These are phyloP conservation scores for Populus tremula DNA, from an alignment of 345 rosid species.

Conservation along the genomic window DNA sequence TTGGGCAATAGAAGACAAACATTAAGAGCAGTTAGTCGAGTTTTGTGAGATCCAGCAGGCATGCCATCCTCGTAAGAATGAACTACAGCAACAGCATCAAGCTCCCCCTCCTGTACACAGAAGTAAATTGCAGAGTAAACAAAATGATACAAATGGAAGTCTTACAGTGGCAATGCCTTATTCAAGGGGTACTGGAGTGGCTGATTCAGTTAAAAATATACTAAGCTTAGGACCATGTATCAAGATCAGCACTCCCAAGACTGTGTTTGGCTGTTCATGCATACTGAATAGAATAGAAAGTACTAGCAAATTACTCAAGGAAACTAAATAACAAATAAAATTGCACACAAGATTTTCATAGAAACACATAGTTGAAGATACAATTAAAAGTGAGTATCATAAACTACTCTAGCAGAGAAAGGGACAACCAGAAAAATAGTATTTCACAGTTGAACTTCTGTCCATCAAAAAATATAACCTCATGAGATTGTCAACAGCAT, in stretches of 20 bases:
- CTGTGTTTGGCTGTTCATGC: neutral
- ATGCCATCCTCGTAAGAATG: slow-evolving; percentile 72
- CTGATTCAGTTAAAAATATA: neutral
- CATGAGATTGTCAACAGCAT: neutral
- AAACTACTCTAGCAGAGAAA: neutral
- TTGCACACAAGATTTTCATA: neutral
- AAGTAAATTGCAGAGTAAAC: neutral
- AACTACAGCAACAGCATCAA: slow-evolving; percentile 60
- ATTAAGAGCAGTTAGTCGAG: slow-evolving; percentile 78
- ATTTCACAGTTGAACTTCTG: neutral
- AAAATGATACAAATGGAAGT: neutral
- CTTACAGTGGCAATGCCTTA: neutral
- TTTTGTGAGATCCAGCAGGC: slow-evolving; percentile 76
- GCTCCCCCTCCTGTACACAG: slow-evolving; percentile 62
- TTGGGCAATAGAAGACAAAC: slow-evolving; percentile 34
- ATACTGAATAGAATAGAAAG: neutral
- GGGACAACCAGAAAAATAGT: neutral
- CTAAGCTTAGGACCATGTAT: neutral
- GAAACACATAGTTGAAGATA: neutral
- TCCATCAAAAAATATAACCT: neutral
- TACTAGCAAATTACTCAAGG: neutral
- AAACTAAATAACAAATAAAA: neutral
- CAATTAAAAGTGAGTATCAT: neutral
- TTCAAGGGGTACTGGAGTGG: neutral
- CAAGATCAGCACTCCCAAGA: neutral